Conservation (phyloP, 441 rosid genomes). For the Corymbia citriodora region DNA sequence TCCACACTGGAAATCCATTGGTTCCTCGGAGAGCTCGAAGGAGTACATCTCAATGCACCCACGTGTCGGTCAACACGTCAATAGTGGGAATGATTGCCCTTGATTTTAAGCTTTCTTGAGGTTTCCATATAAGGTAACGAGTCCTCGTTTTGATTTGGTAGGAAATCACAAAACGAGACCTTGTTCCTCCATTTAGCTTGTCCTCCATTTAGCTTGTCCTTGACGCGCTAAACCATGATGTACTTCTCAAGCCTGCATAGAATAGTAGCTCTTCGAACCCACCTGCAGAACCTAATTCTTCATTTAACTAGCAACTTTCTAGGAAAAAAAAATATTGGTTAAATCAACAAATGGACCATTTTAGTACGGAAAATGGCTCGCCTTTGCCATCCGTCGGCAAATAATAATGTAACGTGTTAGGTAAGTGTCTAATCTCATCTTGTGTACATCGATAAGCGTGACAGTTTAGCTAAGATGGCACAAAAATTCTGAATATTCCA, state of each 20-base stretch:
- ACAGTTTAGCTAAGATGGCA: not conserved
- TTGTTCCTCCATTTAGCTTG: not conserved
- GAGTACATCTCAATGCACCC: not conserved
- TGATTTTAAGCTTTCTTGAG: not conserved
- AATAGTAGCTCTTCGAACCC: not conserved
- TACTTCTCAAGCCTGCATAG: not conserved
- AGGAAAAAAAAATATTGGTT: not conserved
- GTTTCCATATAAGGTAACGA: not conserved
- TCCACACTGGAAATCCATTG: not conserved
- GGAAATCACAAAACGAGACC: not conserved
- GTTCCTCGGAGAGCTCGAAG: not conserved
- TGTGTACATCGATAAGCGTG: not conserved
- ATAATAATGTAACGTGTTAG: not conserved
- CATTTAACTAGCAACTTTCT: not conserved
- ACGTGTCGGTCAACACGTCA: not conserved
- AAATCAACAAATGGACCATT: not conserved
- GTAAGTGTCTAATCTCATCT: not conserved
- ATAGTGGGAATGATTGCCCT: not conserved
- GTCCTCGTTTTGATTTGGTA: not conserved
- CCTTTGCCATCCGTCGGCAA: not conserved
- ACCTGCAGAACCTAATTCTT: not conserved
- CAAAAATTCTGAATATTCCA: not conserved
- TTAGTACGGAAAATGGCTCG: not conserved
- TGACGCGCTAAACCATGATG: not conserved
- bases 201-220: not conserved